These are phyloP conservation scores for Neurospora tetrasperma DNA, from an alignment of 495 filamentous ascomycete genomes.

Conservation along the genomic window DNA sequence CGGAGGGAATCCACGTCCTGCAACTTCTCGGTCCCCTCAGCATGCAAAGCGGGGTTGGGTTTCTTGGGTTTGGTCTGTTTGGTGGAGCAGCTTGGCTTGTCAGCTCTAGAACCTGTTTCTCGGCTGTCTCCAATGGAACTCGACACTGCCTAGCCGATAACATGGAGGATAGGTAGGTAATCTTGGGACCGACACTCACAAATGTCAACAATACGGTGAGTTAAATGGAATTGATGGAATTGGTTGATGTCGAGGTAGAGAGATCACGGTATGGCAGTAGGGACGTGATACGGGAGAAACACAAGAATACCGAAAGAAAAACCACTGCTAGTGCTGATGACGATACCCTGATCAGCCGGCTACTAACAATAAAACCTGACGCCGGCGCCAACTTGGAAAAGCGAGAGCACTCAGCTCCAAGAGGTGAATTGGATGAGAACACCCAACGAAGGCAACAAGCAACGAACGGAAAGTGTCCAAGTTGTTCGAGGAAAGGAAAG, in stretches of 20 bases:
- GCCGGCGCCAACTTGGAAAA: background rate
- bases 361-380: background rate
- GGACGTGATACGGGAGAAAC: background rate
- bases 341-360: background rate
- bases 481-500: background rate
- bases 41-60: background rate
- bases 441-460: background rate
- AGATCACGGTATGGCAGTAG: background rate
- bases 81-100: background rate
- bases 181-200: background rate
- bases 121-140: background rate
- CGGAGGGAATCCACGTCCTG: background rate
- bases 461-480: too few species aligned
- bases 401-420: background rate
- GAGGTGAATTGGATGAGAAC: background rate
- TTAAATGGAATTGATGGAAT: background rate
- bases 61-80: background rate
- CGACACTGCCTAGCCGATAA: background rate
- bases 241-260: background rate
- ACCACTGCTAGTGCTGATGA: background rate
- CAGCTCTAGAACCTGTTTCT: background rate
- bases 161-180: background rate
- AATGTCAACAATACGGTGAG: background rate
- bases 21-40: background rate
- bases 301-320: background rate